Evolutionary conservation across 768 basidiomycete genomes (phyloP), one percentile per base, ranked within the genome.

Genomic region (Tylopilus balloui): DNA sequence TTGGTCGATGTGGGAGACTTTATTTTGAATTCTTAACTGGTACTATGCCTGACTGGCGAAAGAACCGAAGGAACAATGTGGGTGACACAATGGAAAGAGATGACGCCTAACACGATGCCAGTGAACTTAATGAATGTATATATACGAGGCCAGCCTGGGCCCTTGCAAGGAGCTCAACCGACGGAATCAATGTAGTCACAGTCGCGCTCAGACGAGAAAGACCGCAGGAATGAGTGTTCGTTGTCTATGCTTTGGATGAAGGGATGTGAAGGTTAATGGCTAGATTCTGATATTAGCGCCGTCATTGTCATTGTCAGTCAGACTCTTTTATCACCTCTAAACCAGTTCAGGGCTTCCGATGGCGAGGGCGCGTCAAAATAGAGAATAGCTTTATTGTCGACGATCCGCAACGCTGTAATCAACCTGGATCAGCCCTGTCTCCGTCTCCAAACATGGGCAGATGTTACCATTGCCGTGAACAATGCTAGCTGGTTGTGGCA

Each of bases 181-280:
- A 35, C 29, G 21, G 38, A 41, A 48, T 42, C 47, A 14, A 52
- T 44, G 45, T 19, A 31, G 37, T 40, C 42, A 19, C 42, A 42
- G 40, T 45, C 38, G 51, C 37, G 25, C 36, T 46, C 50, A 21
- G 36, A 50, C 36, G 49, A 49, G 32, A 52, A 36, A 39, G 36
- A 29, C 37, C 38, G 32, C 17, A 27, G 53, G 34, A 50, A 45
- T 37, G 50, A 50, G 31, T 47, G 51, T 48, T 41, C 21, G 31
- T 49, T 58, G 50, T 71, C 76, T 78, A 86, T 61, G 80, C 71
- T 73, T 89, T 88, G 57, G 86, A 86, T 52, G 84, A 78, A 51
- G 88, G 89, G 53, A 92, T 91, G 62, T 92, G 86, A 52, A 91
- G 79, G 63, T 92, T 92, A 64, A 92, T 92, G 19, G 90, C 90